Base-by-base conservation (phyloP, 1,284 basidiomycete species). In the Stereum hirsutum region DNA sequence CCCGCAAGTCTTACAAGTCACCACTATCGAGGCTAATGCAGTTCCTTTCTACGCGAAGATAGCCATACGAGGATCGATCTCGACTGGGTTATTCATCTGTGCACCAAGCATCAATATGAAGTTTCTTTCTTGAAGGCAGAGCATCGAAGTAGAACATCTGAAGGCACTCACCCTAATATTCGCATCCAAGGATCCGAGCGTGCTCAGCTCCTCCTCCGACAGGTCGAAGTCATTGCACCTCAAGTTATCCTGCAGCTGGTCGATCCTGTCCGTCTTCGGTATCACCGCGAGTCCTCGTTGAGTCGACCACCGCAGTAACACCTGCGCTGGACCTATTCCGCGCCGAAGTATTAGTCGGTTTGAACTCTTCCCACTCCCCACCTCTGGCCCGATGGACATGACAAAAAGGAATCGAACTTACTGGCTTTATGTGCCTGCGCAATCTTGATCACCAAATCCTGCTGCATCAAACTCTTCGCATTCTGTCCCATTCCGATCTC, bases 291-390 rank as follows among this genome's bases (percentile, higher is more conserved):
- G 70, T 6, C 75, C 79, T 28, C 75, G 77, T 57, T 89, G 82
- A 12, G 81, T 80, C 6, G 83, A 78, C 86, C 86, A 89, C 51
- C 85, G 78, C 46, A 90, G 72, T 27, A 89, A 64, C 26, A 89
- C 70, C 59, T 81, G 78, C 7, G 75, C 76, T 27, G 70, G 56
- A 39, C 69, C 76, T 78, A 46, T 47, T 52, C 57, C 11, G 57
- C 54, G 58, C 37, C 60, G 47, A 50, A 62, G 56, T 19, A 58
- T 15, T 54, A 58, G 21, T 39, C 20, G 24, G 15, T 23, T n/a
- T 26, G 21, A 17, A n/a, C 8, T 23, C 2, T 4, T 21, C 20
- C 24, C 20, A 21, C n/a, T n/a, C n/a, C n/a, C n/a, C n/a, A n/a
- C n/a, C n/a, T n/a, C n/a, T n/a, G n/a, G n/a, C n/a, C n/a, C n/a